Conservation (phyloP, 805 yeast species). For the Kazachstania taianensis region DNA sequence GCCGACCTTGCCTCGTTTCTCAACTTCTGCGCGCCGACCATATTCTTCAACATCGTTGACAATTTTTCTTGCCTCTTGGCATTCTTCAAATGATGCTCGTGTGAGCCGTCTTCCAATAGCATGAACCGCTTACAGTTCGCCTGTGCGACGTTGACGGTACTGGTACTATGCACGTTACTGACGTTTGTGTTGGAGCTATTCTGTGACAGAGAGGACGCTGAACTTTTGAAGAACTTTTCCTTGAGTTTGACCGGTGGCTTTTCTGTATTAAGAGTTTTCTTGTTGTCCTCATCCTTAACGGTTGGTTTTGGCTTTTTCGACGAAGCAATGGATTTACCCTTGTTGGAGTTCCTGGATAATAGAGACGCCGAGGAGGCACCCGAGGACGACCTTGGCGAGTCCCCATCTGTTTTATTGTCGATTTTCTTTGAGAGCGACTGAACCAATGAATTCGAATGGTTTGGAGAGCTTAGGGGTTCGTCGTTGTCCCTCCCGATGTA, state of each 20-base stretch:
- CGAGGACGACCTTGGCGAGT: constrained; percentile 1
- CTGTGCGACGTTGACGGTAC: neutral
- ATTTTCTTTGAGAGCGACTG: constrained; percentile 4
- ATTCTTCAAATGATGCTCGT: constrained; percentile 68
- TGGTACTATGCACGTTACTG: neutral
- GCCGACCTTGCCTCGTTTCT: constrained; percentile 66
- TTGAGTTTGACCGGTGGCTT: no score
- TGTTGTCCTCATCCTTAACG: neutral
- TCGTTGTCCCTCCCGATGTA: neutral
- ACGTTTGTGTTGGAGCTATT: neutral
- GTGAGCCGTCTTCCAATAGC: constrained; percentile 58
- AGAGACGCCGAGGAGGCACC: constrained; percentile 1
- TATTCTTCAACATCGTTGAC: constrained; percentile 62
- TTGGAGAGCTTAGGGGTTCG: constrained; percentile 3
- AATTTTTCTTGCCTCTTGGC: constrained; percentile 73
- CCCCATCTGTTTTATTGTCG: neutral
- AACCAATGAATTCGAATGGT: constrained; percentile 4
- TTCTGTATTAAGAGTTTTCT: neutral
- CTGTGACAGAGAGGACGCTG: neutral
- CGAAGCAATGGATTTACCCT: neutral
- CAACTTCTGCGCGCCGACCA: constrained; percentile 62
- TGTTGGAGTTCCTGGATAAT: neutral
- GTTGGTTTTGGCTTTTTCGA: neutral
- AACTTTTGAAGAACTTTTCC: no score
- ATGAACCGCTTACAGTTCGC: constrained; percentile 33